Evolutionary conservation across 1,284 basidiomycete species (phyloP), one percentile per base, ranked within the genome.

Genomic region (Apiotrichum mycotoxinovorans): DNA sequence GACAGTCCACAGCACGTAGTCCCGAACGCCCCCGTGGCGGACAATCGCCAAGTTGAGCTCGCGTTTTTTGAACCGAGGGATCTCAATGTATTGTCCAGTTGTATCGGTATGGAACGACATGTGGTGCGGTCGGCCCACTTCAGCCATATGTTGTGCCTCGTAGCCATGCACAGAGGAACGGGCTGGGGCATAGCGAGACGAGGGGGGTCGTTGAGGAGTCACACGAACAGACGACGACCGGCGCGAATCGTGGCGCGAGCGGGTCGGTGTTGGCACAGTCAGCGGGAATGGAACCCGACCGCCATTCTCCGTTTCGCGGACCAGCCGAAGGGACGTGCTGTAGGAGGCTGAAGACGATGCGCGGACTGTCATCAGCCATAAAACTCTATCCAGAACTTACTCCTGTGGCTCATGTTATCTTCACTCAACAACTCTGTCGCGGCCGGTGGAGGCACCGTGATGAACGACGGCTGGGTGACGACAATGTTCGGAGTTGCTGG

Each of bases 41-140:
- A 72, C 66, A 23, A 74, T 67, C 10, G 54, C 63, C 20, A 74
- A 50, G 51, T 74, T 72, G 51, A 74, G 51, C 49, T 69, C 68
- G 20, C 61, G 52, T 46, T 64, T 67, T 60, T 71, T 72, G 60
- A 74, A 74, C 17, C 72, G 51, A 7, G 72, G 72, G n/a, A 74
- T 74, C 62, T 74, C 72, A 3, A 74, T 57, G 23, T 14, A 30
- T 49, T 67, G 38, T 4, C 59, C 62, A 2, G 41, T 47, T 30
- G 54, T 59, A 15, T 43, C 52, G 23, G 37, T 33, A 20, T 25
- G 25, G 49, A 51, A 56, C 22, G 46, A 43, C n/a, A 17, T 33
- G 27, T 20, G 41, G 41, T 48, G 53, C 23, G 33, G 46, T 22
- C 30, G 45, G 27, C 26, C 20, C 4, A 22, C 42, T 14, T 43